These are phyloP conservation scores for Phialophora expanda DNA, from an alignment of 2,329 filamentous ascomycete species.

Conservation along the genomic window DNA sequence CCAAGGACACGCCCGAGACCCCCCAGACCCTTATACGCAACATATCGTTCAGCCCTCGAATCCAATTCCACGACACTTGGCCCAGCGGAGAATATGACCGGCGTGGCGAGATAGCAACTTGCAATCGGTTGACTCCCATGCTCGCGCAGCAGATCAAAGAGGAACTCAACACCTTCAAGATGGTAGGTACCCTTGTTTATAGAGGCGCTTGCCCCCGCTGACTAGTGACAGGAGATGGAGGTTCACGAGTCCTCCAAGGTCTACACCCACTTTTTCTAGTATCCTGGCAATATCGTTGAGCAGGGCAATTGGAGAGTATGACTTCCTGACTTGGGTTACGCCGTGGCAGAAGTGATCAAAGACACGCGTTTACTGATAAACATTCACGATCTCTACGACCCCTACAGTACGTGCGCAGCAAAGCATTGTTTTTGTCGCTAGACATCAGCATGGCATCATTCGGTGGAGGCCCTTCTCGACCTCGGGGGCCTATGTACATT, in stretches of 20 bases:
- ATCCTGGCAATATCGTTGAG: neutral
- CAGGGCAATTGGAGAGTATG: neutral
- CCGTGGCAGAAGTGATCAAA: neutral
- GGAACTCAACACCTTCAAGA: constrained; percentile 98
- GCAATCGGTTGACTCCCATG: constrained; percentile 95
- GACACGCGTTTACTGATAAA: constrained; percentile 15
- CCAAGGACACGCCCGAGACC: constrained; percentile 79
- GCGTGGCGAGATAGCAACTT: constrained; percentile 93
- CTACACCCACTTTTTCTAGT: constrained; percentile 97
- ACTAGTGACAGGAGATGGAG: constrained; percentile 85
- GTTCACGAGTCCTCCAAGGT: constrained; percentile 98
- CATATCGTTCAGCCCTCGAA: constrained; percentile 83
- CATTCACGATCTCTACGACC: constrained; percentile 37
- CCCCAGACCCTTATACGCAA: constrained; percentile 70
- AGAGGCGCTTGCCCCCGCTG: constrained; percentile 44
- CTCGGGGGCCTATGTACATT: constrained; percentile 36
- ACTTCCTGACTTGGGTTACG: neutral
- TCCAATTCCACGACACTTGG: constrained; percentile 97
- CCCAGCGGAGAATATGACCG: constrained; percentile 94
- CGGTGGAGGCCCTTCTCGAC: constrained; percentile 20
- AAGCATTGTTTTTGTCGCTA: constrained; percentile 34
- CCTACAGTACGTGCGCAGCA: constrained; percentile 32
- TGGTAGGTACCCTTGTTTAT: constrained; percentile 67
- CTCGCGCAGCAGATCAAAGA: constrained; percentile 99
- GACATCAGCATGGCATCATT: constrained; percentile 28